phyloP scores from a whole-genome alignment of 805 yeast genomes.

The Cephaloascus albidus region DNA sequence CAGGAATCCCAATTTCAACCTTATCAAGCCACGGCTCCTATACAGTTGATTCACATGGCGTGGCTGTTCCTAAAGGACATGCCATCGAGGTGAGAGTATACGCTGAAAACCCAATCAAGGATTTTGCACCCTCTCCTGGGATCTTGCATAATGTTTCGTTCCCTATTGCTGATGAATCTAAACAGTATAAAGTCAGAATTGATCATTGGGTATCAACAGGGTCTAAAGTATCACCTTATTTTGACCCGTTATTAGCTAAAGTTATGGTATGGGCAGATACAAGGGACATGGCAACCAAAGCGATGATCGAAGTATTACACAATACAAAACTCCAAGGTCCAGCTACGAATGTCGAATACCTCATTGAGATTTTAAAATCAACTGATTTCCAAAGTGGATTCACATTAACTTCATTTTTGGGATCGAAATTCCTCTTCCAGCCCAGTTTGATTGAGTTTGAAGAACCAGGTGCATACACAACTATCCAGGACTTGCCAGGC shows the following conservation, averaged over 20 bases:
- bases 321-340: conserved; percentile 13
- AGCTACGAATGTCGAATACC: conserved; percentile 14
- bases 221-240: conserved; percentile 15
- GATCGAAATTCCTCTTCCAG: conserved; percentile 6
- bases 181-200: conserved; percentile 8
- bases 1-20: conserved; percentile 9
- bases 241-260: conserved; percentile 18
- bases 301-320: conserved; percentile 10
- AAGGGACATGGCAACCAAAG: conserved; percentile 8
- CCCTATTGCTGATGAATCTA: conserved; percentile 1
- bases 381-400: conserved; percentile 6
- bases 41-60: conserved; percentile 3
- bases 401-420: conserved; percentile 12
- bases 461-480: conserved; percentile 66
- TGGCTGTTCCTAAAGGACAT: conserved; percentile 13
- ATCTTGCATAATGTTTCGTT: conserved; percentile 11
- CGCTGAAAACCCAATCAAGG: conserved; percentile 15
- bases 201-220: conserved; percentile 17
- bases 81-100: conserved; percentile 16
- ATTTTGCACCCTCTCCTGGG: conserved; percentile 18
- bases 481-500: conserved; percentile 94
- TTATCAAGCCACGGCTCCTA: conserved; percentile 5
- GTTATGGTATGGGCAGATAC: conserved; percentile 14
- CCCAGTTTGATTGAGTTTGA: conserved; percentile 14
- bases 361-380: conserved; percentile 8